A percentile compares a stretch with the other conserved stretches of the same genome.
Conservation (phyloP, 2,329 filamentous ascomycete genomes). For the Colletotrichum sp. region DNA sequence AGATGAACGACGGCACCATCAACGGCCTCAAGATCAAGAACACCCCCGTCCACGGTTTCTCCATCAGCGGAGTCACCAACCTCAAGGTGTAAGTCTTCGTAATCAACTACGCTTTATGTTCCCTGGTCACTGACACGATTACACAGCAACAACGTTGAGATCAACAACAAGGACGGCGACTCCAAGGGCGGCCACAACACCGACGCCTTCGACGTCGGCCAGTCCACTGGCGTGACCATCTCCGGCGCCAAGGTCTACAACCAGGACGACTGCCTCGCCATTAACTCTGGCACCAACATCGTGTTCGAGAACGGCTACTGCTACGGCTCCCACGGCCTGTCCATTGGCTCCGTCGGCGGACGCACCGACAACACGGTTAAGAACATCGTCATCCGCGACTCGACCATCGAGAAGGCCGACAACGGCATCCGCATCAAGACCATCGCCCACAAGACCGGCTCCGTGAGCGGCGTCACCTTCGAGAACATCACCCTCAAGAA, state of each 20-base stretch:
- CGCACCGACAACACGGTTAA: conserved; percentile 58
- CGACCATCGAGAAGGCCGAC: conserved; percentile 53
- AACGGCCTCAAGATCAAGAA: conserved; percentile 44
- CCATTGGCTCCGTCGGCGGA: conserved; percentile 50
- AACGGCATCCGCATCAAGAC: conserved; percentile 61
- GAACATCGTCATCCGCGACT: conserved; percentile 55
- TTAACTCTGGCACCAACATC: conserved; percentile 58
- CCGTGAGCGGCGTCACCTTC: conserved; percentile 49
- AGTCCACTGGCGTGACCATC: conserved; percentile 55
- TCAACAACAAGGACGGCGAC: conserved; percentile 45
- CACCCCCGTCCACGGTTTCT: conserved; percentile 46
- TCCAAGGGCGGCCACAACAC: conserved; percentile 54
- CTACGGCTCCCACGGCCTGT: conserved; percentile 48
- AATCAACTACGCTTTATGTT: not conserved
- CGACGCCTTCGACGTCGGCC: conserved; percentile 63
- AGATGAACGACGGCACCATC: conserved; percentile 42
- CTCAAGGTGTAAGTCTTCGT: conserved; percentile 36
- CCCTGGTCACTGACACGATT: accelerated
- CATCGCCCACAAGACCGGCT: conserved; percentile 47
- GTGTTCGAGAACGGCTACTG: conserved; percentile 49
- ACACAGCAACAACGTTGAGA: conserved; percentile 35
- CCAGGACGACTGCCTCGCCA: conserved; percentile 66
- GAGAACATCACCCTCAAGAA: conserved; percentile 45
- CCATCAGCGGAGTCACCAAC: conserved; percentile 39
- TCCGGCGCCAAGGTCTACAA: conserved; percentile 59